Percentiles rank a stretch among this genome's conserved stretches.
phyloP scores from a whole-genome alignment of 306 rosid species.

The Cotoneaster glaucophyllus region DNA sequence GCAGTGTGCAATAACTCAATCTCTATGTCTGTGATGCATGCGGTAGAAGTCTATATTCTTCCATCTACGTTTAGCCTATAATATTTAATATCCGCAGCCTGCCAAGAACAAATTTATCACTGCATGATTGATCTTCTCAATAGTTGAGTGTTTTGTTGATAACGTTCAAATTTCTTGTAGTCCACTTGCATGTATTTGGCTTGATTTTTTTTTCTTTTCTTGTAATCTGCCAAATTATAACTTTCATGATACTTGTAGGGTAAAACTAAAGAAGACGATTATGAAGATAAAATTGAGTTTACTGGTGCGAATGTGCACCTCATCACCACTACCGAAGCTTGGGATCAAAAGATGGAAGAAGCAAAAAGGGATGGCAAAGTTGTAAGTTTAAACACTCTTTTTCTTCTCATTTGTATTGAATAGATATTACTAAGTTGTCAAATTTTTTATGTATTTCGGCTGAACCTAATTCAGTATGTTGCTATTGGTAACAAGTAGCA shows the following conservation, averaged over 20 bases:
- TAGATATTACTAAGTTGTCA: slow-evolving; percentile 4
- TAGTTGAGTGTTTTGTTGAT: background rate
- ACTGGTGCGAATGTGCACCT: slow-evolving; percentile 65
- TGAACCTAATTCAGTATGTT: background rate
- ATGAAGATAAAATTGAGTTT: slow-evolving; percentile 59
- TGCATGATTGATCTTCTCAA: slow-evolving; percentile 4
- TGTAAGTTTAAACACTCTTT: slow-evolving; percentile 42
- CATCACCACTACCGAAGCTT: slow-evolving; percentile 64
- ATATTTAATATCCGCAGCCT: background rate
- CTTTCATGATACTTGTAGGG: slow-evolving; percentile 37
- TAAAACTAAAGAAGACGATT: slow-evolving; percentile 32
- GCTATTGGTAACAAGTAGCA: background rate
- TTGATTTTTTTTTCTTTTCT: background rate
- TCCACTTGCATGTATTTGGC: background rate
- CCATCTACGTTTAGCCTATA: background rate
- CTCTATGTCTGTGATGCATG: background rate
- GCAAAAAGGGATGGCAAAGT: slow-evolving; percentile 69
- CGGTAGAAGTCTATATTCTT: background rate
- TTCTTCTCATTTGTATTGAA: background rate
- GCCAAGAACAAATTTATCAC: background rate
- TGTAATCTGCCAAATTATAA: slow-evolving; percentile 22
- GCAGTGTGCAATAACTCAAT: background rate
- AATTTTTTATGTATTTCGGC: slow-evolving; percentile 5
- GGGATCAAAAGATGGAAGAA: slow-evolving; percentile 89
- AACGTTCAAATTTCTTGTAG: background rate